These are phyloP conservation scores for Monilinia vaccinii-corymbosi DNA, from an alignment of 2,329 filamentous ascomycete species.

Conservation along the genomic window DNA sequence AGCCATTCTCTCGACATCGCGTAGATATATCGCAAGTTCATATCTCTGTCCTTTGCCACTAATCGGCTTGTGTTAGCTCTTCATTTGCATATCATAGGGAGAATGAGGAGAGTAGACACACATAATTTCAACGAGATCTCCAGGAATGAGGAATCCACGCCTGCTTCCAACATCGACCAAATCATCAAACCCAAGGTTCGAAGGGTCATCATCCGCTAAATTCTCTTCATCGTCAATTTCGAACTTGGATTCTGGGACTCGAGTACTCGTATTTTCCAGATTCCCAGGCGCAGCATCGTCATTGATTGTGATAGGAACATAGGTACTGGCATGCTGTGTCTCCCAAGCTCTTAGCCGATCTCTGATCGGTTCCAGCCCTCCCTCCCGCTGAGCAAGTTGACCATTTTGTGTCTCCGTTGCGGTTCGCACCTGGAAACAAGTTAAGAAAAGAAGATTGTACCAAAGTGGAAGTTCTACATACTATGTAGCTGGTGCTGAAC, in stretches of 20 bases:
- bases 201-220: slow-evolving; percentile 17
- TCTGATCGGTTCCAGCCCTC: slow-evolving; percentile 25
- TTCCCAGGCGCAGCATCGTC: slow-evolving; percentile 3
- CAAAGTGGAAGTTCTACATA: neutral
- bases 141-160: slow-evolving; percentile 27
- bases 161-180: slow-evolving; percentile 35
- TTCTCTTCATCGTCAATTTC: slow-evolving; percentile 17
- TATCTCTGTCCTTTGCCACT: slow-evolving; percentile 5
- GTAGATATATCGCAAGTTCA: slow-evolving; percentile 41
- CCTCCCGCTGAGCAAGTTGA: neutral
- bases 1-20: slow-evolving; percentile 31
- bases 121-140: slow-evolving; percentile 29
- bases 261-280: slow-evolving; percentile 12
- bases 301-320: neutral
- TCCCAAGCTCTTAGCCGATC: slow-evolving; percentile 20
- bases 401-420: neutral
- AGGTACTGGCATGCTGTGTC: neutral
- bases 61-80: neutral
- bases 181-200: slow-evolving; percentile 36
- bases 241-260: neutral
- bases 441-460: neutral
- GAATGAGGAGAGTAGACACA: slow-evolving; percentile 11
- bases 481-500: neutral
- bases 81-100: neutral
- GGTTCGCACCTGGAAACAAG: neutral